These are phyloP conservation scores for Maudiozyma bulderi DNA, from an alignment of 805 yeast genomes.

Conservation along the genomic window DNA sequence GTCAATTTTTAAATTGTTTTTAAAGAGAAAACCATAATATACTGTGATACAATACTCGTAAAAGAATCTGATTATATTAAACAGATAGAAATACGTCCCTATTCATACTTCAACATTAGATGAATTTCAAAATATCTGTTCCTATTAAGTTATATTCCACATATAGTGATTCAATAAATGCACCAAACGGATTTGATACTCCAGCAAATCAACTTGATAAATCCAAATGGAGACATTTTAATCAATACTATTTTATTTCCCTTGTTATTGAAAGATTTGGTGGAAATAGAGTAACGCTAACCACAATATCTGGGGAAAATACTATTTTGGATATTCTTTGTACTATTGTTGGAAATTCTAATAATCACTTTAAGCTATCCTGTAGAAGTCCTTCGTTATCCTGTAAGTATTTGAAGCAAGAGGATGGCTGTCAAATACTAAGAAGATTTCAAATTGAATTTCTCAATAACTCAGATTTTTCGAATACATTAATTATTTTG, in stretches of 20 bases:
- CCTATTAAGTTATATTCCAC: slow-evolving; percentile 13
- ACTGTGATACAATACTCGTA: no score
- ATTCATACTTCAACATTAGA: not conserved
- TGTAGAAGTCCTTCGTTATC: slow-evolving; percentile 19
- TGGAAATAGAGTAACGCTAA: not conserved
- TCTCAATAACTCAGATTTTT: slow-evolving; percentile 9
- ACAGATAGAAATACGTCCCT: no score
- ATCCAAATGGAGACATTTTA: slow-evolving; percentile 17
- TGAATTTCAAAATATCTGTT: not conserved
- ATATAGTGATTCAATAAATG: slow-evolving; percentile 11
- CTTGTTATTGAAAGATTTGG: slow-evolving; percentile 2
- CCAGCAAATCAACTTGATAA: slow-evolving; percentile 6
- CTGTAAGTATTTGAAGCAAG: slow-evolving; percentile 18
- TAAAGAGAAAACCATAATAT: no score
- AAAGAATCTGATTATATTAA: no score
- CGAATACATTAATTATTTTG: slow-evolving; percentile 1
- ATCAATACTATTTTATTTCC: slow-evolving; percentile 3
- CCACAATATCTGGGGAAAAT: not conserved
- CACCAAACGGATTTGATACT: slow-evolving; percentile 19
- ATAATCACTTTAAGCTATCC: slow-evolving; percentile 14
- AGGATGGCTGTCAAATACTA: slow-evolving; percentile 1
- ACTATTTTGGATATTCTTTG: slow-evolving; percentile 1
- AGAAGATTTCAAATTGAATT: slow-evolving; percentile 23
- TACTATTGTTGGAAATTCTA: not conserved
- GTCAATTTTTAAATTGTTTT: no score